These are phyloP conservation scores for Phyllosticta capitalensis DNA, from an alignment of 2,329 filamentous ascomycete genomes.

Conservation along the genomic window DNA sequence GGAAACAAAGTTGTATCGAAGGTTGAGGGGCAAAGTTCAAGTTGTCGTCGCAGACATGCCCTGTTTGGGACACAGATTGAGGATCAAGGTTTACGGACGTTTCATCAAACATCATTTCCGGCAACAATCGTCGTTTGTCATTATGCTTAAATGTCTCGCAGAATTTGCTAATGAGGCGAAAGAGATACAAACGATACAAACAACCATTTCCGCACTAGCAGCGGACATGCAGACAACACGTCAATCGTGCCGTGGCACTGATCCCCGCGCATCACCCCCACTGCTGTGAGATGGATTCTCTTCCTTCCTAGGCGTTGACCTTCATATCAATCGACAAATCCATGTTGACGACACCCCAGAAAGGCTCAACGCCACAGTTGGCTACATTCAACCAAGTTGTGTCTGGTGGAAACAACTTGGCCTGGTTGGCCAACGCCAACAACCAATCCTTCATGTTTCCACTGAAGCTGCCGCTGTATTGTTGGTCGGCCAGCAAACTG, in stretches of 20 bases:
- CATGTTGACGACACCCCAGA: slow-evolving; percentile 16
- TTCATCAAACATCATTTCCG: no score
- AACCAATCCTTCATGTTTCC: slow-evolving; percentile 37
- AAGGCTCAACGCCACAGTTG: slow-evolving; percentile 27
- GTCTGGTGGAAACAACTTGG: slow-evolving; percentile 22
- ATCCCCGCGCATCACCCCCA: no score
- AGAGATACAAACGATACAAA: no score
- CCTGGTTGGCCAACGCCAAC: slow-evolving; percentile 27
- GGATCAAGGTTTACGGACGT: not conserved
- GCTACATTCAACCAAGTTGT: slow-evolving; percentile 36
- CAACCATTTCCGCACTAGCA: no score
- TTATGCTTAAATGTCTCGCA: no score
- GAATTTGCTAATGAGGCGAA: no score
- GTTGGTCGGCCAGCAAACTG: slow-evolving; percentile 28
- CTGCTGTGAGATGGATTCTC: no score
- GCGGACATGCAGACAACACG: no score
- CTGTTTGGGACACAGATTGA: not conserved
- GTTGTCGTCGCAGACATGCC: not conserved
- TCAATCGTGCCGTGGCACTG: no score
- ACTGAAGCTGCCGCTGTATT: slow-evolving; percentile 30
- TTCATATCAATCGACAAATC: slow-evolving; percentile 16
- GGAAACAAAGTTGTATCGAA: not conserved
- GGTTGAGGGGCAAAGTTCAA: not conserved
- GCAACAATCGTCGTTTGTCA: no score
- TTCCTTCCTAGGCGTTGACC: no score